Evolutionary conservation across 106 monocot genomes (phyloP).

Genomic region (Allium cepa): DNA sequence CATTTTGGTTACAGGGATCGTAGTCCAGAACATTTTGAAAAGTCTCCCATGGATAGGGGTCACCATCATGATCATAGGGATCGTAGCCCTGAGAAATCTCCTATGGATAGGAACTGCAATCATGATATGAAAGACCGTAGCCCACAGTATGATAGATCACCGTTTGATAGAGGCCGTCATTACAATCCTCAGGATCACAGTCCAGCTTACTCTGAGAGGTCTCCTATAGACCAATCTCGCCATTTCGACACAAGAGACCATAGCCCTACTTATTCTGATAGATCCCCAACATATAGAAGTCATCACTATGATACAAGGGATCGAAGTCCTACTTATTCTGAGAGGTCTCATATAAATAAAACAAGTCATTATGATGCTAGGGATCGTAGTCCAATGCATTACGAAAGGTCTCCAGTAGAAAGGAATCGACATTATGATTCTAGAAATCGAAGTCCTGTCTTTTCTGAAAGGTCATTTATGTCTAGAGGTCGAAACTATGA

Average conservation of each 20-base stretch:
- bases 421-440: conserved; percentile 27
- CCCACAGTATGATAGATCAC: neutral
- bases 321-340: conserved; percentile 34
- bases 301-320: conserved; percentile 35
- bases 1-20: conserved; percentile 32
- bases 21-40: conserved; percentile 37
- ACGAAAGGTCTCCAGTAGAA: conserved; percentile 33
- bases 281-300: conserved; percentile 23
- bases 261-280: conserved; percentile 18
- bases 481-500: conserved; percentile 18
- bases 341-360: conserved; percentile 29
- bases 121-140: conserved; percentile 27
- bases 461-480: conserved; percentile 29
- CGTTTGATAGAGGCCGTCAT: conserved; percentile 29
- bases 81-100: conserved; percentile 28
- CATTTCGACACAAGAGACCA: conserved; percentile 28
- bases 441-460: conserved; percentile 37
- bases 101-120: conserved; percentile 19
- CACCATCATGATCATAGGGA: conserved; percentile 36
- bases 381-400: conserved; percentile 9
- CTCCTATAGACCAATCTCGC: conserved; percentile 21
- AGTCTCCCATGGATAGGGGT: conserved; percentile 23
- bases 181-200: conserved; percentile 16
- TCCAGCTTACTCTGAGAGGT: conserved; percentile 32
- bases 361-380: conserved; percentile 23